Evolutionary conservation across 106 monocot genomes (phyloP).

Genomic region (Allium fistulosum): DNA sequence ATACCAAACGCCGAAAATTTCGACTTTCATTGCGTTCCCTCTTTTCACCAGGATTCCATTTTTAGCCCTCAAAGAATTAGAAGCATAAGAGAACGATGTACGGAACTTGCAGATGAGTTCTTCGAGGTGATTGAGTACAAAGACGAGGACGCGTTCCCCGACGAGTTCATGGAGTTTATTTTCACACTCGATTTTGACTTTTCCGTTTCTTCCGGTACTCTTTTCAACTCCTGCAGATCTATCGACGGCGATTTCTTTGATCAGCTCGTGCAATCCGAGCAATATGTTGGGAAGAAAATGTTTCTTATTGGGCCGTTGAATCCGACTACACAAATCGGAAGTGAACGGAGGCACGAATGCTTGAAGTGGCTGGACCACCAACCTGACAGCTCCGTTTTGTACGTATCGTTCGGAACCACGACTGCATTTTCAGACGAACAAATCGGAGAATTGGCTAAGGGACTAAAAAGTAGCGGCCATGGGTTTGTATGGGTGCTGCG

Average conservation of each 20-base stretch:
- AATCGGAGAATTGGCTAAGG: constrained; percentile 25
- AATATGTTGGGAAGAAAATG: constrained; percentile 14
- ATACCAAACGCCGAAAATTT: constrained; percentile 44
- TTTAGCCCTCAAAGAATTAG: not conserved
- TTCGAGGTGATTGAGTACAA: not conserved
- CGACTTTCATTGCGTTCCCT: constrained; percentile 45
- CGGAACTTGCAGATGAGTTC: constrained; percentile 10
- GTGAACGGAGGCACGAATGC: constrained; percentile 18
- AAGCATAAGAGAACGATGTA: too few species aligned
- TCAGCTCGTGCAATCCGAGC: constrained; percentile 10
- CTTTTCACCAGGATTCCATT: constrained; percentile 13
- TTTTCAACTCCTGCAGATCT: constrained; percentile 44
- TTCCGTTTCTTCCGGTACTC: constrained; percentile 8
- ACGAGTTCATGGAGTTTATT: constrained; percentile 16
- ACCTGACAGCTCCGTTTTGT: constrained; percentile 26
- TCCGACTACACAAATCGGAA: not conserved
- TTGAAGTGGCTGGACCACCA: constrained; percentile 45
- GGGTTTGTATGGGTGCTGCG: constrained; percentile 43
- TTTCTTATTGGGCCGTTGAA: constrained; percentile 51
- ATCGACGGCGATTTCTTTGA: constrained; percentile 61
- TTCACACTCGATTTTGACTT: not conserved
- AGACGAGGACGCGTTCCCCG: not conserved
- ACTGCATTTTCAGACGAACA: constrained; percentile 22
- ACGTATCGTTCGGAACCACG: constrained; percentile 34
- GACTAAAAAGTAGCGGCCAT: constrained; percentile 26